Evolutionary conservation across 495 filamentous ascomycete genomes (phyloP), one percentile per base, ranked within the genome.

Genomic region (Trichoderma erinaceum): DNA sequence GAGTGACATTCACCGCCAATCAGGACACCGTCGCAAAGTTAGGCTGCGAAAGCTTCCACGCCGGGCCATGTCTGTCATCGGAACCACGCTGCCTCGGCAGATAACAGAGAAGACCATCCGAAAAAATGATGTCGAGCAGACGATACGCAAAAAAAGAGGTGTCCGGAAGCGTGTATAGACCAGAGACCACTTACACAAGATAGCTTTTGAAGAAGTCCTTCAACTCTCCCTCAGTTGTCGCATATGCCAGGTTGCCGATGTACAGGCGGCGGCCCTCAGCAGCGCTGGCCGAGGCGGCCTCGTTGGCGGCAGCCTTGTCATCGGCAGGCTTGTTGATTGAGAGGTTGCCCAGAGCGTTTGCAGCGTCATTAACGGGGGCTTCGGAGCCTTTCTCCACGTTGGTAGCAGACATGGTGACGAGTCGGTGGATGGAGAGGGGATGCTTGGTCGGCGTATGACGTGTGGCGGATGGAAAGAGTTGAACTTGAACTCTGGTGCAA

Each of bases 181-280:
- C 67, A 12, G 27, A 29, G 41, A 71, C 52, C 70, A 91, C 95
- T 88, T 88, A 99, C 96, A 99, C 90, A 81, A 92, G 89, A 88
- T 93, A 97, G 80, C 86, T 89, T 83, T 91, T 90, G 88, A 99
- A 99, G 86, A 99, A 99, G 68, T 93, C 92, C 84, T 93, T 97
- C 85, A 99, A 91, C 86, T 97, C 92, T 87, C 91, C 95, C 91
- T 98, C 95, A 76, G 93, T 96, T 85, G 95, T 98, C 87, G 95
- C 93, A 79, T 99, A 98, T 68, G 95, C 95, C 86, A 99, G 92
- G 84, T 99, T 99, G 80, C 95, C 95, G 84, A 98, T 98, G 83
- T 99, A 99, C 71, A 99, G 87, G 83, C 95, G 92, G 85, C 95
- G 92, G 78, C 95, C 96, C 83, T 99, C 95, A 78, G 95, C 93